Conservation (phyloP, 805 yeast genomes). For the Wickerhamiella hasegawae region DNA sequence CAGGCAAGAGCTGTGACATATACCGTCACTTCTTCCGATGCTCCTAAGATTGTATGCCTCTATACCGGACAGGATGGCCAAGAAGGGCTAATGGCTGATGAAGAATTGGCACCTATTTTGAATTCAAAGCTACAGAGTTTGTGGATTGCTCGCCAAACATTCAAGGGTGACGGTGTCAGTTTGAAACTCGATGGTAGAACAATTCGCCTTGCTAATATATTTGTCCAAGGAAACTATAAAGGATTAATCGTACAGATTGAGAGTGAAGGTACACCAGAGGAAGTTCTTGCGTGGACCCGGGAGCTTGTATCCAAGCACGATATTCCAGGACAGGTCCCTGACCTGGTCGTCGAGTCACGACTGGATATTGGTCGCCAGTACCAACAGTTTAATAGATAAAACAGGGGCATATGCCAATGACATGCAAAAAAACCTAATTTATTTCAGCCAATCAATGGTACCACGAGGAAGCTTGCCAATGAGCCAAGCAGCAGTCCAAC, state of each 20-base stretch:
- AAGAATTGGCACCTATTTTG: slow-evolving; percentile 40
- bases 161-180: slow-evolving; percentile 59
- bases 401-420: not conserved
- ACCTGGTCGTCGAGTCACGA: not conserved
- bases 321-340: not conserved
- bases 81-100: slow-evolving; percentile 31
- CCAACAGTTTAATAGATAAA: not conserved
- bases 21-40: slow-evolving; percentile 19
- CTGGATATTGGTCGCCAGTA: not conserved
- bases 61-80: slow-evolving; percentile 18
- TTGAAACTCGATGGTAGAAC: slow-evolving; percentile 36
- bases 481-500: slow-evolving; percentile 72
- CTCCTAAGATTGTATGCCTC: slow-evolving; percentile 18
- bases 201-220: slow-evolving; percentile 53
- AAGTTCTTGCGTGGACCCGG: not conserved
- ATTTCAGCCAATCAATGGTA: slow-evolving; percentile 15
- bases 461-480: slow-evolving; percentile 53
- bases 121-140: slow-evolving; percentile 45
- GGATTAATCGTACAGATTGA: slow-evolving; percentile 48
- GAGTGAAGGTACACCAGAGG: not conserved
- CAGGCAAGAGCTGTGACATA: slow-evolving; percentile 13
- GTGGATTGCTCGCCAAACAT: slow-evolving; percentile 54
- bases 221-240: slow-evolving; percentile 57
- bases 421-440: not conserved
- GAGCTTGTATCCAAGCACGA: not conserved